phyloP scores from a whole-genome alignment of 305 asterid genomes.

The Solanum hybrid region DNA sequence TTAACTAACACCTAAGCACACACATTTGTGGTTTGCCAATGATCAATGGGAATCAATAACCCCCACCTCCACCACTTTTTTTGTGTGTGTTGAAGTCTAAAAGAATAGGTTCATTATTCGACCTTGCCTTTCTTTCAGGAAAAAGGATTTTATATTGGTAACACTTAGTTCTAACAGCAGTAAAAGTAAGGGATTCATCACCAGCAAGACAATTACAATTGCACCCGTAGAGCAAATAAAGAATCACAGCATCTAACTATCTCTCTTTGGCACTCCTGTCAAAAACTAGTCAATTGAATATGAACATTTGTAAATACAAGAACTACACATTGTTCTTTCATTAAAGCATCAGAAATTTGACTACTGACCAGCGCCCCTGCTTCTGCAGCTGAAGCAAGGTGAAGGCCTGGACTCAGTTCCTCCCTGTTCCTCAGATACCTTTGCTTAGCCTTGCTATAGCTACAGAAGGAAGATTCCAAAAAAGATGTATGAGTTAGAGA shows the following conservation, averaged over 20 bases:
- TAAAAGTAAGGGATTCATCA: neutral
- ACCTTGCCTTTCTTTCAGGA: neutral
- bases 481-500: conserved; percentile 7
- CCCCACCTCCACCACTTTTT: neutral
- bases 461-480: conserved; percentile 18
- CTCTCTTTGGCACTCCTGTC: neutral
- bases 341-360: conserved; percentile 15
- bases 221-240: neutral
- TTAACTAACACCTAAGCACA: neutral
- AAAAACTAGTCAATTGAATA: neutral
- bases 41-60: neutral
- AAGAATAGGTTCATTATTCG: neutral
- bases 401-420: conserved; percentile 71
- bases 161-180: neutral
- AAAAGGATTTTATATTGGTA: neutral
- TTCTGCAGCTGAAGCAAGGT: conserved; percentile 96
- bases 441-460: conserved; percentile 88
- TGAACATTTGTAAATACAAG: neutral
- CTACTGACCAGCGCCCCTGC: conserved; percentile 88
- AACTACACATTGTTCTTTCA: neutral
- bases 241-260: neutral
- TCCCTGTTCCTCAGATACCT: conserved; percentile 64
- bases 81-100: neutral
- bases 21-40: neutral
- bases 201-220: neutral